phyloP scores from a whole-genome alignment of 2,329 filamentous ascomycete genomes.

The Coleophoma cylindrospora region DNA sequence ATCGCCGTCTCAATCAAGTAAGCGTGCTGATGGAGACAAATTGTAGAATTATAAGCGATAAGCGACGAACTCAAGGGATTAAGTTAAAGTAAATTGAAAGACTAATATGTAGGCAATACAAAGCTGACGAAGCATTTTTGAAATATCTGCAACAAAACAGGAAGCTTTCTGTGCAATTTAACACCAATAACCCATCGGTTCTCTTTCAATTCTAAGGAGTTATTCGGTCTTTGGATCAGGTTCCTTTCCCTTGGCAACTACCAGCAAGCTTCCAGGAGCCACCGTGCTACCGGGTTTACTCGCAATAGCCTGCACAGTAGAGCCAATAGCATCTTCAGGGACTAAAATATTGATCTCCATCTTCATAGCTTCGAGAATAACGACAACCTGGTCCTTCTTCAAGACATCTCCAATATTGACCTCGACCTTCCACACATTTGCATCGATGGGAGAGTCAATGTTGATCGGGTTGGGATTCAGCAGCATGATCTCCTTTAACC shows the following conservation, averaged over 20 bases:
- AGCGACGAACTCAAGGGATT: too few relatives aligned
- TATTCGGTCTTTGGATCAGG: background rate
- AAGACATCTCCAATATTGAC: conserved; percentile 30
- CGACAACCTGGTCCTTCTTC: conserved; percentile 31
- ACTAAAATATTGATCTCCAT: conserved; percentile 42
- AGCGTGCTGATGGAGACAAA: too few relatives aligned
- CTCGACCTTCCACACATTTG: conserved; percentile 45
- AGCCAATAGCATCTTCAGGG: conserved; percentile 21
- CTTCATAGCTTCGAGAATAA: conserved; percentile 52
- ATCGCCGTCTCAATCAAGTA: too few relatives aligned
- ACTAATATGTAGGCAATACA: too few relatives aligned
- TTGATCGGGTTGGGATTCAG: conserved; percentile 19
- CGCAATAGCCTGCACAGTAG: conserved; percentile 32
- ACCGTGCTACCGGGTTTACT: conserved; percentile 34
- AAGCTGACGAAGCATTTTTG: too few relatives aligned
- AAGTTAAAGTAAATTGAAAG: too few relatives aligned
- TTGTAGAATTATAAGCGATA: too few relatives aligned
- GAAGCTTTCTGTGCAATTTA: too few relatives aligned
- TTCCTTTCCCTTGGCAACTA: conserved; percentile 10
- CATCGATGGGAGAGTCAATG: conserved; percentile 38
- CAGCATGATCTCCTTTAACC: conserved; percentile 14
- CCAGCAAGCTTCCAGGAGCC: conserved; percentile 19
- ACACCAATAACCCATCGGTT: too few relatives aligned
- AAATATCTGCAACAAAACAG: too few relatives aligned
- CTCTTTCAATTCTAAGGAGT: background rate